These are phyloP conservation scores for Microascus cirrosus DNA, from an alignment of 2,329 filamentous ascomycete species.

Conservation along the genomic window DNA sequence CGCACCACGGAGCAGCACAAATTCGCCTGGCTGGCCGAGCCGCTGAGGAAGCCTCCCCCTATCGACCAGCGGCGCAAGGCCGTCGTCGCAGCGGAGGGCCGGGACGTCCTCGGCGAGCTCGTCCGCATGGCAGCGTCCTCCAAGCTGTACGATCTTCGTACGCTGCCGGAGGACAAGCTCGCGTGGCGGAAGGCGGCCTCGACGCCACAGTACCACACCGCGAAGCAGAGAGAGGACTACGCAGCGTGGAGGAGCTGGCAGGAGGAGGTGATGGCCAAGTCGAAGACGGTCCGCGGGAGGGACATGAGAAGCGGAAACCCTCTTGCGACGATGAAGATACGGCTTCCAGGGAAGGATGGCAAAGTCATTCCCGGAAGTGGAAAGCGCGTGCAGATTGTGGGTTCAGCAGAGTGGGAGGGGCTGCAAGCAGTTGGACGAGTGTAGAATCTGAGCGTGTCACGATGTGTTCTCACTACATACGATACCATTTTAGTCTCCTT, in stretches of 20 bases:
- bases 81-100: slow-evolving; percentile 48
- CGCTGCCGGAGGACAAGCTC: slow-evolving; percentile 46
- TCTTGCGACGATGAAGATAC: slow-evolving; percentile 38
- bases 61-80: slow-evolving; percentile 35
- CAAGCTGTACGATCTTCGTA: slow-evolving; percentile 46
- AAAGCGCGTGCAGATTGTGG: slow-evolving; percentile 37
- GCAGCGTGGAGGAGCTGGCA: slow-evolving; percentile 51
- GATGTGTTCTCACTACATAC: not conserved
- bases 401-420: slow-evolving; percentile 43
- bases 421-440: slow-evolving; percentile 24
- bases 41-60: slow-evolving; percentile 36
- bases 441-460: not conserved
- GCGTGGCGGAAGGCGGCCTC: slow-evolving; percentile 55
- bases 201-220: slow-evolving; percentile 56
- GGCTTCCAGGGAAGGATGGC: slow-evolving; percentile 32
- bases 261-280: slow-evolving; percentile 42
- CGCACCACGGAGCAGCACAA: slow-evolving; percentile 43
- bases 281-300: slow-evolving; percentile 21
- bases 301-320: slow-evolving; percentile 15
- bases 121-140: slow-evolving; percentile 48
- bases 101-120: slow-evolving; percentile 53
- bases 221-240: slow-evolving; percentile 54
- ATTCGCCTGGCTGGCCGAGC: slow-evolving; percentile 51
- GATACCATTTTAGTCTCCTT: slow-evolving; percentile 4
- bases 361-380: slow-evolving; percentile 27